These are phyloP conservation scores for Pouteria campechiana DNA, from an alignment of 179 eudicot genomes.

Conservation along the genomic window DNA sequence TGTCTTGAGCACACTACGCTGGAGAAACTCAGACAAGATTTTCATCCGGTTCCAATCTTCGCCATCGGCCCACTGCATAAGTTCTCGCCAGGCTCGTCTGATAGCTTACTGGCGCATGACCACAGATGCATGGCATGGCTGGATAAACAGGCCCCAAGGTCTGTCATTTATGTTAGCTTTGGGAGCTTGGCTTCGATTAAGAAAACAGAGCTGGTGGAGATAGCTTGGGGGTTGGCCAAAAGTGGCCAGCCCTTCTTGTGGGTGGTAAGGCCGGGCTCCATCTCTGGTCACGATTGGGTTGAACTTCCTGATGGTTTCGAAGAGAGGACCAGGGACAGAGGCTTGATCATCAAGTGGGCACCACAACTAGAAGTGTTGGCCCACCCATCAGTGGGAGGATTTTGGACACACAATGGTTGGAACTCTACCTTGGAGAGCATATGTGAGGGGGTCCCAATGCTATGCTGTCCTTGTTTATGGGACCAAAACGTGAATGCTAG, in stretches of 20 bases:
- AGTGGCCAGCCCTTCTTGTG: constrained; percentile 18
- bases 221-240: constrained; percentile 18
- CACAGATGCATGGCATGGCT: constrained; percentile 9
- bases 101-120: constrained; percentile 6
- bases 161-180: constrained; percentile 16
- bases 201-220: constrained; percentile 2
- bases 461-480: constrained; percentile 7
- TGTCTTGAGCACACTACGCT: not conserved
- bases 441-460: constrained; percentile 8
- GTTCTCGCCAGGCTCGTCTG: not conserved
- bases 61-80: constrained; percentile 14
- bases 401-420: constrained; percentile 8
- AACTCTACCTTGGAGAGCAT: constrained; percentile 15
- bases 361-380: constrained; percentile 7
- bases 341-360: constrained; percentile 2
- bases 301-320: constrained; percentile 10
- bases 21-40: not conserved
- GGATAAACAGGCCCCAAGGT: constrained; percentile 7
- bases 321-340: constrained; percentile 5
- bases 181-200: constrained; percentile 11
- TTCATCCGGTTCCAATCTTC: constrained; percentile 4
- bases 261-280: constrained; percentile 16
- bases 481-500: constrained; percentile 12
- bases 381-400: constrained; percentile 1
- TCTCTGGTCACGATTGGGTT: constrained; percentile 2